phyloP scores from a whole-genome alignment of 768 basidiomycete species.

The Lactarius evosmus region DNA sequence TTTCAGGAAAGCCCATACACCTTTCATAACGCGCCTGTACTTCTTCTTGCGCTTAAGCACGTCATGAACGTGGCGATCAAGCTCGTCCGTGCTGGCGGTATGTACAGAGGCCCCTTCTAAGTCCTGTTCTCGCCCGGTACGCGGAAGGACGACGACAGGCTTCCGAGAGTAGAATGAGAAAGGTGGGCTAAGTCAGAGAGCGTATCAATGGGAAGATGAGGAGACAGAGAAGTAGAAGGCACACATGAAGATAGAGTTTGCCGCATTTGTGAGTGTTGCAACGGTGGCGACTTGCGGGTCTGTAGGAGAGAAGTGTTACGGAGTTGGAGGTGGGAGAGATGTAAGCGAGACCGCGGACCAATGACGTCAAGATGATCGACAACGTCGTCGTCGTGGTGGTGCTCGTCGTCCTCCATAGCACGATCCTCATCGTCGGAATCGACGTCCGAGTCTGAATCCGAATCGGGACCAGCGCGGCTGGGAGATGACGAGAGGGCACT shows the following conservation, averaged over 20 bases:
- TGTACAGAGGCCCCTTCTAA: constrained; percentile 36
- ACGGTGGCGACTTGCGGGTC: constrained; percentile 76
- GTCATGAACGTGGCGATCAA: constrained; percentile 79
- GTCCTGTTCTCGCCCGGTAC: constrained; percentile 28
- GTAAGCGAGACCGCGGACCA: constrained; percentile 41
- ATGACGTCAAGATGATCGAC: constrained; percentile 83
- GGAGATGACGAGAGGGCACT: constrained; percentile 44
- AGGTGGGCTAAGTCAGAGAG: constrained; percentile 50
- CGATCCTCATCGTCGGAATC: constrained; percentile 23
- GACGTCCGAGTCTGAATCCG: constrained; percentile 17
- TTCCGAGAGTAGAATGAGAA: constrained; percentile 65
- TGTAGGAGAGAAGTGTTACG: constrained; percentile 30
- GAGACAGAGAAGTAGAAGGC: constrained; percentile 11
- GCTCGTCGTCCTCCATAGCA: constrained; percentile 28
- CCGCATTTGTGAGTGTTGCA: constrained; percentile 72
- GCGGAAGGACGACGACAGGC: constrained; percentile 59
- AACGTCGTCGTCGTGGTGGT: constrained; percentile 70
- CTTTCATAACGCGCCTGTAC: constrained; percentile 55
- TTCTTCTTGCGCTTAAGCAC: constrained; percentile 61
- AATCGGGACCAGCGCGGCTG: constrained; percentile 18
- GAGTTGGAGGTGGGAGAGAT: constrained; percentile 4
- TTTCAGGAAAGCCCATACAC: constrained; percentile 80
- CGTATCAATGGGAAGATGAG: not conserved
- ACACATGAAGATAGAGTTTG: constrained; percentile 73
- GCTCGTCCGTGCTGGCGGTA: constrained; percentile 39